Evolutionary conservation across 495 filamentous ascomycete species (phyloP), one percentile per base, ranked within the genome.

Genomic region (Trichodelitschia bisporula): DNA sequence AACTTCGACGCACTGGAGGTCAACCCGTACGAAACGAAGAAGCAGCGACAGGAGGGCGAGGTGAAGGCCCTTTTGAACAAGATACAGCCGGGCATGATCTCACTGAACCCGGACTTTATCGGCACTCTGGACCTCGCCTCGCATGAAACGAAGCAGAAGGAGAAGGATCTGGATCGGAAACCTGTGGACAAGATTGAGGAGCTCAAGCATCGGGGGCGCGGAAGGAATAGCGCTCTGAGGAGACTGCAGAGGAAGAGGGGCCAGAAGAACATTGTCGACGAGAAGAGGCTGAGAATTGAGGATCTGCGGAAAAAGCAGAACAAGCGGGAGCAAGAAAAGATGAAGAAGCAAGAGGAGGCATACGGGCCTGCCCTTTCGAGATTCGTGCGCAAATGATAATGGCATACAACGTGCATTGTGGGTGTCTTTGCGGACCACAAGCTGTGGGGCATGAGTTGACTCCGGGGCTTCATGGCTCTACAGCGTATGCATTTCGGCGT

Each of bases 41-140:
- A 89, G 48, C 78, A 93, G 55, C 64, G 84, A 42, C 82, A 84
- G 49, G 86, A 97, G 48, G 64, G 59, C n/a, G 86, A 97, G 46
- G 80, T 97, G 37, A 73, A 71, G 48, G 58, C 62, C 4, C 59
- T 97, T 40, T 64, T 97, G 35, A 79, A 82, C 57, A 97, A 97
- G 57, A 57, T 97, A 23, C 71, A 83, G 42, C 84, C 86, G 9
- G 86, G 90, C 43, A 97, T 93, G 84, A 97, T 97, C 29, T 77
- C 78, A 6, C 55, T 95, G 2, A 70, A 95, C 37, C 89, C 86
- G 25, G 73, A 79, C 49, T 80, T 76, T 44, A 64, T 97, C 40
- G 86, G 86, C 19, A 77, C 66, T 24, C 57, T 97, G 18, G 79
- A 95, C 48, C 58, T 77, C 21, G 58, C 71, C 44, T 72, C 68